Evolutionary conservation across 768 basidiomycete genomes (phyloP), one percentile per base, ranked within the genome.

Genomic region (Harrya chromipes): DNA sequence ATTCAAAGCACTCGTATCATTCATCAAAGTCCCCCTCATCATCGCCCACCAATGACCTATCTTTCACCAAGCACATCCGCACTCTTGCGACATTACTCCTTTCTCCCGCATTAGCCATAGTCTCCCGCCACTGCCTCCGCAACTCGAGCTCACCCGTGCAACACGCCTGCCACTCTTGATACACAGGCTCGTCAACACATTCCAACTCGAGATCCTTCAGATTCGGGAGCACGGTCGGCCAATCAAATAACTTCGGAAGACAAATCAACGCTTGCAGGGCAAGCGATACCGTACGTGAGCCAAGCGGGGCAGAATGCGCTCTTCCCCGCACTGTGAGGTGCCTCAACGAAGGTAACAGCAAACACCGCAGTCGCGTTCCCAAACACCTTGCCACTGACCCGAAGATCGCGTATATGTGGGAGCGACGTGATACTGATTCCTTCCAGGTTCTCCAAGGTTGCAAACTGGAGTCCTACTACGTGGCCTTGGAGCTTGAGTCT

Each of bases 401-500:
- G 51, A 13, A 61, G 52, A 14, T 53, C 36, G 1, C 43, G 49
- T 13, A 63, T 17, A 2, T 52, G 52, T 16, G 23, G 16, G 43
- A 63, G 45, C 16, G 57, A 50, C 26, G 12, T 23, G 27, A 63
- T 0, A 1, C 43, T 40, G 13, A 4, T 37, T 24, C 4, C 52
- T 10, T 43, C 42, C 29, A 63, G 43, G 24, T 17, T 37, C 13
- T 46, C 45, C 35, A 47, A 5, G 5, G 39, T 40, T 20, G 10
- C 45, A 27, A 38, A 45, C 27, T 61, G 54, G 46, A 56, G 41
- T 17, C 24, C 54, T 1, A 56, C 42, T 21, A 49, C 52, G 35
- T 53, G 49, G 2, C 47, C 61, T 20, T 41, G 50, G 7, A 62
- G 43, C 42, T 60, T 61, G 24, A 62, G 61, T n/a, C 35, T 42